These are phyloP conservation scores for Penicillium aurantiogriseum DNA, from an alignment of 2,329 filamentous ascomycete genomes.

Conservation along the genomic window DNA sequence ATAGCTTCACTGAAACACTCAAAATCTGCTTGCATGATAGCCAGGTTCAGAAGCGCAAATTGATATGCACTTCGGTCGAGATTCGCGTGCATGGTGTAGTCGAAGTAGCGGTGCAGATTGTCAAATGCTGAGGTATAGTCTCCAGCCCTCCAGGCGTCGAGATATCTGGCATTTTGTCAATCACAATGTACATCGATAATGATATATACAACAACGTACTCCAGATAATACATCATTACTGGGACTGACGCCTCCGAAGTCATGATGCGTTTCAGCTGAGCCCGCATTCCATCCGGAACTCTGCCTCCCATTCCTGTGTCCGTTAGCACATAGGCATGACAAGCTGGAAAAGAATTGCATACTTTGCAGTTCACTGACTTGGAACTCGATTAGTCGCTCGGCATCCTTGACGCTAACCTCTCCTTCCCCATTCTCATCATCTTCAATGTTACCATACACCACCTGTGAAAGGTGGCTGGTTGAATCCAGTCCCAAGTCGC, in stretches of 20 bases:
- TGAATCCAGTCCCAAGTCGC: conserved; percentile 56
- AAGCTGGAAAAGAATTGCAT: conserved; percentile 28
- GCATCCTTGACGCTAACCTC: conserved; percentile 73
- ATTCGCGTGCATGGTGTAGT: conserved; percentile 82
- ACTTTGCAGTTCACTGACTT: conserved; percentile 85
- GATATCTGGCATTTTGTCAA: conserved; percentile 58
- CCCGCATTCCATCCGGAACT: conserved; percentile 70
- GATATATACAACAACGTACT: conserved; percentile 45
- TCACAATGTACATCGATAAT: not conserved
- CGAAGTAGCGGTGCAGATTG: conserved; percentile 89
- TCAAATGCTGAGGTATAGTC: conserved; percentile 91
- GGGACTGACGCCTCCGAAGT: conserved; percentile 66
- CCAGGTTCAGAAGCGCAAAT: conserved; percentile 89
- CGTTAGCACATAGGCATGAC: conserved; percentile 23
- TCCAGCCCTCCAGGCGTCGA: conserved; percentile 87
- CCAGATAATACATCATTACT: conserved; percentile 72
- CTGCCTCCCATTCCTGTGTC: conserved; percentile 68
- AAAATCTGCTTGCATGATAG: conserved; percentile 92
- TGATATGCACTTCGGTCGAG: conserved; percentile 85
- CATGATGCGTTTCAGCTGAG: conserved; percentile 68
- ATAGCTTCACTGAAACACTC: conserved; percentile 86
- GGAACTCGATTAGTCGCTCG: conserved; percentile 79
- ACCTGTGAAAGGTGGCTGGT: conserved; percentile 50
- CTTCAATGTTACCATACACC: conserved; percentile 51
- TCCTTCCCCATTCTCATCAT: conserved; percentile 41